These are phyloP conservation scores for Pestalotiopsis sp. DNA, from an alignment of 2,329 filamentous ascomycete genomes.

Conservation along the genomic window DNA sequence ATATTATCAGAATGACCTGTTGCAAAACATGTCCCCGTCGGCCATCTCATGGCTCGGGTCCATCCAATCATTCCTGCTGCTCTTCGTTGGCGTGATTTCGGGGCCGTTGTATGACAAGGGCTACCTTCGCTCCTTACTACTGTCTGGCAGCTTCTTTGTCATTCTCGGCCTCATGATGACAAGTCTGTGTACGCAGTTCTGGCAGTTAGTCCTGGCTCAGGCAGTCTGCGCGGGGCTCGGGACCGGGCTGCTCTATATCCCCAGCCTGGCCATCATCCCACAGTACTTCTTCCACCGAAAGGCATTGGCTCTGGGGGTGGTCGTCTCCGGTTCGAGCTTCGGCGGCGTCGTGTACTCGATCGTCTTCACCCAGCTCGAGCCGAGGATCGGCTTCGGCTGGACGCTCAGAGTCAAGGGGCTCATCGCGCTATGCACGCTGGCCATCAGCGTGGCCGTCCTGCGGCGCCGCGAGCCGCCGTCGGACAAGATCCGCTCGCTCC, in stretches of 20 bases:
- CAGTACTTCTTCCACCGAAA: constrained; percentile 42
- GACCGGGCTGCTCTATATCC: constrained; percentile 40
- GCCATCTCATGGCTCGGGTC: constrained; percentile 16
- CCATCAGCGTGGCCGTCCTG: constrained; percentile 21
- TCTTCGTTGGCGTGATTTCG: constrained; percentile 28
- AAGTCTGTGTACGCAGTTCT: constrained; percentile 30
- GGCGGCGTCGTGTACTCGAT: constrained; percentile 38
- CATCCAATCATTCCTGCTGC: constrained; percentile 30
- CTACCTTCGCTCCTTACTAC: constrained; percentile 23
- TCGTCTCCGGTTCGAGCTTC: constrained; percentile 40
- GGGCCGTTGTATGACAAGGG: constrained; percentile 33
- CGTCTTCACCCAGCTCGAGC: constrained; percentile 34
- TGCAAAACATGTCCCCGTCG: constrained; percentile 5
- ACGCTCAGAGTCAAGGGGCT: constrained; percentile 38
- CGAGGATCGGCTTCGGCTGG: constrained; percentile 36
- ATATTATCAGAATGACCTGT: constrained; percentile 1
- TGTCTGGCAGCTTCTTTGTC: constrained; percentile 26
- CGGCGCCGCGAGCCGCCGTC: constrained; percentile 14
- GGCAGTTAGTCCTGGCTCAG: constrained; percentile 39
- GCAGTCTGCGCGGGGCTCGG: constrained; percentile 46
- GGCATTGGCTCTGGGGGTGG: constrained; percentile 45
- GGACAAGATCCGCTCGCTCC: constrained; percentile 21
- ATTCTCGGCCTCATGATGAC: constrained; percentile 32
- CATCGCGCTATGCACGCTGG: constrained; percentile 32
- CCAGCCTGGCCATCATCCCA: constrained; percentile 40